Evolutionary conservation across 1,284 basidiomycete species (phyloP).

Genomic region (Apiotrichum montevideense): DNA sequence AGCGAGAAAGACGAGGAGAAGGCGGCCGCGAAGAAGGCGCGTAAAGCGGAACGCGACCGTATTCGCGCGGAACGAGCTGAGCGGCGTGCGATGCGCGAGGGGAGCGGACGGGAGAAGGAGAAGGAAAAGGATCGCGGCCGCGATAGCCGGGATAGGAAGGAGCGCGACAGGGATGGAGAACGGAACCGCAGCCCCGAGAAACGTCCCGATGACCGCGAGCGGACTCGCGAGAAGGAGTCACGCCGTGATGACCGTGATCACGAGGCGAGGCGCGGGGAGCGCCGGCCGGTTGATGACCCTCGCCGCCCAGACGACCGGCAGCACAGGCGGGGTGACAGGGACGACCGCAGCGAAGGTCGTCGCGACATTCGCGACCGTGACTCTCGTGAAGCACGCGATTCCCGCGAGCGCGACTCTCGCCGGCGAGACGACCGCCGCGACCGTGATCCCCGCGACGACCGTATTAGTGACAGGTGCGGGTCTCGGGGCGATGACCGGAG

Average conservation of each 20-base stretch:
- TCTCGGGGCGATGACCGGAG: background rate
- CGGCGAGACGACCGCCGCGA: background rate
- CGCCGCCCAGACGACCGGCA: background rate
- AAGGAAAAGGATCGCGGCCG: conserved; percentile 1
- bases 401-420: background rate
- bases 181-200: conserved; percentile 5
- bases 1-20: conserved; percentile 71
- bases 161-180: background rate
- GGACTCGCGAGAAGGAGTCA: background rate
- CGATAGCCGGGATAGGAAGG: background rate
- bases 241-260: background rate
- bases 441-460: background rate
- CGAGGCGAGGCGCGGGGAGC: background rate
- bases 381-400: background rate
- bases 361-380: background rate
- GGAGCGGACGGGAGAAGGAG: conserved; percentile 5
- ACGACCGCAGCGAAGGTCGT: background rate
- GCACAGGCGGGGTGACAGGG: background rate
- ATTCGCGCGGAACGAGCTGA: conserved; percentile 15
- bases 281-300: background rate
- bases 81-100: conserved; percentile 12
- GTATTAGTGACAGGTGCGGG: background rate
- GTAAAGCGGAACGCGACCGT: conserved; percentile 27
- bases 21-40: conserved; percentile 48
- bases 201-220: background rate